Percentiles rank a stretch among this genome's conserved stretches.
These are phyloP conservation scores for Polychytrium aggregatum DNA, from an alignment of 192 early-diverging fungal genomes.

Conservation along the genomic window DNA sequence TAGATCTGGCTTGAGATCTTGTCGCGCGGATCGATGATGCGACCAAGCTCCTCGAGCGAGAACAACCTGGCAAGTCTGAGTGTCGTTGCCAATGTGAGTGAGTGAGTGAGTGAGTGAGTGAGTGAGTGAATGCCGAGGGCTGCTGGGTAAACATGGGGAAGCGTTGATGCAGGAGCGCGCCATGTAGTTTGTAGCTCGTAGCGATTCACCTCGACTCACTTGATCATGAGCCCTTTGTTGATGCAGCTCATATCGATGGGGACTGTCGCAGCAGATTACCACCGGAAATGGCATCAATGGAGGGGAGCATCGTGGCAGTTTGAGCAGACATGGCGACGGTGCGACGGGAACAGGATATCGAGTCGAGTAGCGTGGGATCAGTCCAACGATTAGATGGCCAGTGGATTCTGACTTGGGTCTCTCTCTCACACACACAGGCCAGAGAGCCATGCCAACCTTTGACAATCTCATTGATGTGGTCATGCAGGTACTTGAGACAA, in stretches of 20 bases:
- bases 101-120: too few species aligned
- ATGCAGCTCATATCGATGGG: conserved; percentile 40
- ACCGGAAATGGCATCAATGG: neutral
- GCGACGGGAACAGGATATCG: neutral
- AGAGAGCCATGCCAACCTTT: conserved; percentile 12
- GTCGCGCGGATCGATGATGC: conserved; percentile 26
- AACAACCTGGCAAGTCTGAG: conserved; percentile 25
- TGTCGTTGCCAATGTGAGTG: too few species aligned
- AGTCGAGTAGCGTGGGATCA: neutral
- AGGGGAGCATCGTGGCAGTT: too few species aligned
- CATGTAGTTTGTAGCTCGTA: neutral
- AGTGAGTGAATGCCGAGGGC: neutral
- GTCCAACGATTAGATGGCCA: too few species aligned
- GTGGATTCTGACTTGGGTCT: too few species aligned
- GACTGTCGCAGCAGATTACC: conserved; percentile 9
- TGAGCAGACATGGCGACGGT: too few species aligned
- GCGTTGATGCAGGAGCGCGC: neutral
- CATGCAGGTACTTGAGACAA: conserved; percentile 32
- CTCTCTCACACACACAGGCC: too few species aligned
- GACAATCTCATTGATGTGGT: conserved; percentile 33
- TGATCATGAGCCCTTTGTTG: conserved; percentile 12
- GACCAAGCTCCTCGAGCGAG: conserved; percentile 16
- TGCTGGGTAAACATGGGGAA: neutral
- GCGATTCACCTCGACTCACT: conserved; percentile 12
- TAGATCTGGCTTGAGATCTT: conserved; percentile 22